These are phyloP conservation scores for Sugiyamaella grinbergsii DNA, from an alignment of 1,139 yeast genomes.

Conservation along the genomic window DNA sequence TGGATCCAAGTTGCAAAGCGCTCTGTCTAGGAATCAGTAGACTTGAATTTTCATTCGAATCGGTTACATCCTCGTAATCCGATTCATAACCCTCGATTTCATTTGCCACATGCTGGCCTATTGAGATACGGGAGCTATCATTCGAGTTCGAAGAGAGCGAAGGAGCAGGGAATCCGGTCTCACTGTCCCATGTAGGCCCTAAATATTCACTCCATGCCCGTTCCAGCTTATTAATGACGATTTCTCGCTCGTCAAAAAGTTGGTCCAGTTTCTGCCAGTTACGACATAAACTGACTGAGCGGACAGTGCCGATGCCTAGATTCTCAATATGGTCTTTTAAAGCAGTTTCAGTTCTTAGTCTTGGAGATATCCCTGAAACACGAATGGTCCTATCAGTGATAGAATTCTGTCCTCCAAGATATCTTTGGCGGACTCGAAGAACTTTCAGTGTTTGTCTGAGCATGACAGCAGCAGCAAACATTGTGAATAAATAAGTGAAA, in stretches of 20 bases:
- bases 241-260: conserved; percentile 61
- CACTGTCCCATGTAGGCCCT: conserved; percentile 43
- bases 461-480: conserved; percentile 61
- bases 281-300: conserved; percentile 72
- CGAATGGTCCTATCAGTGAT: conserved; percentile 91
- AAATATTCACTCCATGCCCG: conserved; percentile 76
- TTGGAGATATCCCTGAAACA: conserved; percentile 88
- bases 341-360: conserved; percentile 66
- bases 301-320: conserved; percentile 77
- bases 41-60: conserved; percentile 16
- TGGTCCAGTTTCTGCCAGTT: conserved; percentile 78
- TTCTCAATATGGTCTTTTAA: conserved; percentile 74
- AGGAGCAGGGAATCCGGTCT: conserved; percentile 15
- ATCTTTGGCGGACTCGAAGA: conserved; percentile 74
- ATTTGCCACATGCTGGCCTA: conserved; percentile 1
- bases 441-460: conserved; percentile 70
- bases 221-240: conserved; percentile 61
- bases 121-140: neutral
- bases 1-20: conserved; percentile 21
- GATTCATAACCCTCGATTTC: conserved; percentile 5
- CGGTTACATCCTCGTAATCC: conserved; percentile 11
- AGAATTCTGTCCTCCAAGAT: conserved; percentile 84
- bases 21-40: conserved; percentile 22
- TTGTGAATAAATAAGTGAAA: conserved; percentile 83
- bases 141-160: conserved; percentile 1